These are phyloP conservation scores for Carex sylvatica DNA, from an alignment of 202 grass and related monocot species.

Conservation along the genomic window DNA sequence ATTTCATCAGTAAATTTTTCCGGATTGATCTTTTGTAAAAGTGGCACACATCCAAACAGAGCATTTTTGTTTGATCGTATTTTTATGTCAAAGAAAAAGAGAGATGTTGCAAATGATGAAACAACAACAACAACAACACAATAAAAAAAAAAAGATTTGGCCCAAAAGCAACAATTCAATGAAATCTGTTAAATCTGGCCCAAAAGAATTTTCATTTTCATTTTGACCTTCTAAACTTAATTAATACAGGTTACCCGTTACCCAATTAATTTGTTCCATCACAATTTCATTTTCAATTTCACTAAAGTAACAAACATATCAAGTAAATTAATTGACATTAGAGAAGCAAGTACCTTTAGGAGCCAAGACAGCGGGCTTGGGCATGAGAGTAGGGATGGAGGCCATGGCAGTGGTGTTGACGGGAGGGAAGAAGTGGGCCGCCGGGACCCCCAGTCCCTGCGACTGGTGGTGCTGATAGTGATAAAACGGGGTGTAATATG, in stretches of 20 bases:
- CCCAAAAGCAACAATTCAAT: background rate
- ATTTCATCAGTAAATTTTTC: slow-evolving; percentile 23
- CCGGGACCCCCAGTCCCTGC: slow-evolving; percentile 75
- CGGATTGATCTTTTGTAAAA: background rate
- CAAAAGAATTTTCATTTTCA: background rate
- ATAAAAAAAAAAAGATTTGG: background rate
- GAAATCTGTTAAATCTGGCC: background rate
- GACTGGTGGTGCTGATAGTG: slow-evolving; percentile 51
- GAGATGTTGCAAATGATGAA: background rate
- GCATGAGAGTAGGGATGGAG: slow-evolving; percentile 52
- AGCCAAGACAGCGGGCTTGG: slow-evolving; percentile 72
- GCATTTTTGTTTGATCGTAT: background rate
- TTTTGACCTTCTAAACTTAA: background rate
- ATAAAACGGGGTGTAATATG: slow-evolving; percentile 77
- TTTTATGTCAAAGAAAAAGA: background rate
- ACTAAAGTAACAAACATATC: background rate
- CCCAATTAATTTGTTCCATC: background rate
- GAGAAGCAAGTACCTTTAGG: slow-evolving; percentile 59
- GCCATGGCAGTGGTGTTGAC: slow-evolving; percentile 37
- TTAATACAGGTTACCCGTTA: background rate
- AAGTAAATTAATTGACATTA: background rate
- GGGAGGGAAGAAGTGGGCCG: slow-evolving; percentile 70
- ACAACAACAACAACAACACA: too few species aligned
- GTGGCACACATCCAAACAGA: slow-evolving; percentile 20
- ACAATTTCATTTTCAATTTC: too few species aligned